Base-by-base conservation (phyloP, 192 early-diverging fungal species). In the Coemansia sp. region DNA sequence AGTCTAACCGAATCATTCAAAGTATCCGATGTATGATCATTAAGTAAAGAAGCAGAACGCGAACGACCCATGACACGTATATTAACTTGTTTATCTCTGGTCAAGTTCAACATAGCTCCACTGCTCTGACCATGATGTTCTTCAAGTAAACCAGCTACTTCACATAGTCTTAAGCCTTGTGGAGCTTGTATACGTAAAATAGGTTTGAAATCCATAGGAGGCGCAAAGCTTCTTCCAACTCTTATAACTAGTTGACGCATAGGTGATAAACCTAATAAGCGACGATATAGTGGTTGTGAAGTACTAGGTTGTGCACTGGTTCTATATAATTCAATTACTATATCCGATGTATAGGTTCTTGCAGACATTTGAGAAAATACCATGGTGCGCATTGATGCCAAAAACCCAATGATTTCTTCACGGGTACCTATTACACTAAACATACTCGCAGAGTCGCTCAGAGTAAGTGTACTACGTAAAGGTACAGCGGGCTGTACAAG, bases 31-130 rank as follows among this genome's bases (percentile, higher is more conserved):
- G n/a, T n/a, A n/a, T n/a, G n/a, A n/a, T n/a, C n/a, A n/a, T n/a
- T n/a, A n/a, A n/a, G 11, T 8, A 11, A 32, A 32, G 30, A 32
- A 32, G 30, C 30, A 32, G 70, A 56, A 7, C 70, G 40, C 9
- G 59, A 66, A 13, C 70, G 34, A 9, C 63, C 70, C 40, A 73
- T 67, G 25, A 73, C 47, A 9, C 49, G 47, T 10, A 73, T 66
- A 37, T 73, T 73, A 9, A 67, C 32, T 9, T 41, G 59, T 55
- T 73, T 73, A 40, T 73, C 55, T 11, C 70, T 48, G 0, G 70
- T 62, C 17, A 73, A 40, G 40, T 73, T 33, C 59, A 7, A 50
- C 17, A 15, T 41, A 8, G 9, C 49, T 44, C 5, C 18, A 35
- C 9, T 28, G 10, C 2, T 30, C 44, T 5, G 14, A 25, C 13